phyloP scores from a whole-genome alignment of 148 eudicot species.

The Gaultheria prostrata region DNA sequence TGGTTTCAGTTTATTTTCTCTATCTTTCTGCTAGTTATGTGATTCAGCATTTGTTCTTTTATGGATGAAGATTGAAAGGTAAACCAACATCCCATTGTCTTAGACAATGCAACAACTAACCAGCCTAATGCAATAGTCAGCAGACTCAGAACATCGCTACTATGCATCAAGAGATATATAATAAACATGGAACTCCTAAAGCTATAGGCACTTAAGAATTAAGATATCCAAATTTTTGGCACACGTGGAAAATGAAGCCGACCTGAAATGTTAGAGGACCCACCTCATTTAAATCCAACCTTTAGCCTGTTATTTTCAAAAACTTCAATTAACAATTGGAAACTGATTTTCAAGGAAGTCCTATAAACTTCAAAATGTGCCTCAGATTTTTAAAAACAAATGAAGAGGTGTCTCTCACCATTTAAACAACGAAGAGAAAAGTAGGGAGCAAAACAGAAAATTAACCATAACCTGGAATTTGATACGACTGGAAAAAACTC shows the following conservation, averaged over 20 bases:
- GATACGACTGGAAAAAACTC: slow-evolving; percentile 64
- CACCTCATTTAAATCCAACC: background rate
- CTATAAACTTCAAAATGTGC: background rate
- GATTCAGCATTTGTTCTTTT: background rate
- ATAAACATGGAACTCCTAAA: background rate
- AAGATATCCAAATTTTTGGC: background rate
- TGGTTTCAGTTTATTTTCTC: background rate
- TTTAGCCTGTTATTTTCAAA: background rate
- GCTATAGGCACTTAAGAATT: background rate
- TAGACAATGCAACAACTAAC: background rate
- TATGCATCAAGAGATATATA: background rate
- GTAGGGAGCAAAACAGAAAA: background rate
- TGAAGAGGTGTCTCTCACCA: background rate
- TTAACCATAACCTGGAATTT: slow-evolving; percentile 60
- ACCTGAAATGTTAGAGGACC: background rate
- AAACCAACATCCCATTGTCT: background rate
- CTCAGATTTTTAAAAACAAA: background rate
- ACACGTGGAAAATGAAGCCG: background rate
- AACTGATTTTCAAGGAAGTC: background rate
- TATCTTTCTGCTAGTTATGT: background rate
- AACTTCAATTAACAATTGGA: background rate
- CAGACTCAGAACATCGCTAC: background rate
- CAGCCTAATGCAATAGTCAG: background rate
- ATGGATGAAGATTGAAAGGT: background rate
- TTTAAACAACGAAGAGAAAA: background rate